These are phyloP conservation scores for Trichocomaceae sp. DNA, from an alignment of 2,329 filamentous ascomycete species.

Conservation along the genomic window DNA sequence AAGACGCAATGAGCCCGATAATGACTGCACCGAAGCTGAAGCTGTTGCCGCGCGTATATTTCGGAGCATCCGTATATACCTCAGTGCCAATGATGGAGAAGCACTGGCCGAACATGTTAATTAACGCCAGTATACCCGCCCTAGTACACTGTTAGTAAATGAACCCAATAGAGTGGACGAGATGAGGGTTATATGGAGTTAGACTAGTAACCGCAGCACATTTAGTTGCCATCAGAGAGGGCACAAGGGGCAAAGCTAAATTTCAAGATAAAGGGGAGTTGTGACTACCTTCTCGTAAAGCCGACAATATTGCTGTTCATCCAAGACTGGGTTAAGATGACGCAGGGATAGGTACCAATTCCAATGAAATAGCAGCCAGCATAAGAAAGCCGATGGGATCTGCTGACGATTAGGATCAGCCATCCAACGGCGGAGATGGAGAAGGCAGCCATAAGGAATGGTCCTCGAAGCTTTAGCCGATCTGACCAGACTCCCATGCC, in stretches of 20 bases:
- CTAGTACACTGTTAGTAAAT: not conserved
- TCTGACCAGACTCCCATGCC: not conserved
- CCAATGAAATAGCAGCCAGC: not conserved
- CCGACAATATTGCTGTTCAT: not conserved
- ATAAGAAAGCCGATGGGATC: not conserved
- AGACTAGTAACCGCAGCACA: too few relatives aligned
- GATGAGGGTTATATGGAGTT: too few relatives aligned
- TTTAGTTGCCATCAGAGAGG: too few relatives aligned
- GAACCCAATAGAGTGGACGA: too few relatives aligned
- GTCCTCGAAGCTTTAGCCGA: not conserved
- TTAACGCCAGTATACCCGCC: not conserved
- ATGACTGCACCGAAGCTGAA: not conserved
- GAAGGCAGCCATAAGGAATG: not conserved
- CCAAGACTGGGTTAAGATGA: not conserved
- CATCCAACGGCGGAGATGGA: not conserved
- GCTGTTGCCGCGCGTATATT: not conserved
- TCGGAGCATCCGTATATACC: not conserved
- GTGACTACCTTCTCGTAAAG: not conserved
- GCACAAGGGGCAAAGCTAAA: too few relatives aligned
- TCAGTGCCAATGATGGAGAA: not conserved
- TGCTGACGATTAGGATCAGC: not conserved
- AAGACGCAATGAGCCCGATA: not conserved
- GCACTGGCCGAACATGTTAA: not conserved
- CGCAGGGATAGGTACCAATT: not conserved
- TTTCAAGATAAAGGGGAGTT: not conserved